Percentiles rank a stretch among this genome's conserved stretches.
phyloP scores from a whole-genome alignment of 2,329 filamentous ascomycete species.

The Fusarium sp. region DNA sequence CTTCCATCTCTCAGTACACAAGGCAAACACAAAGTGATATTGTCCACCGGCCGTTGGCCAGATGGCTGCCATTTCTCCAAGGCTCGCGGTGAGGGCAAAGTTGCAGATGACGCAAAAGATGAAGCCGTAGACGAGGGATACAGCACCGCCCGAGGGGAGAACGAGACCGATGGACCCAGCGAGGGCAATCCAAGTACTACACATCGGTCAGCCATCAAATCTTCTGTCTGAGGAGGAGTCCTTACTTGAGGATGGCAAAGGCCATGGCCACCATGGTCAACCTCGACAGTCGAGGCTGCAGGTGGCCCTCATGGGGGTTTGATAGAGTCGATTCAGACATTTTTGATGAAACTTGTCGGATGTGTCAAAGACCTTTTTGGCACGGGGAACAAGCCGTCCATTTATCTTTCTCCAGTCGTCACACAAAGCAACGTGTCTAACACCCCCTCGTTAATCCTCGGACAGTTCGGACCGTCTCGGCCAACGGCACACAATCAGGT shows the following conservation, averaged over 20 bases:
- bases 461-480: background rate
- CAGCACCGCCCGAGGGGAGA: conserved; percentile 54
- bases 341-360: background rate
- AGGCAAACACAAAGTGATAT: conserved; percentile 57
- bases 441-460: background rate
- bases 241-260: conserved; percentile 54
- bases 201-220: background rate
- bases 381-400: background rate
- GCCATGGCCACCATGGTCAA: conserved; percentile 56
- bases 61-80: conserved; percentile 57
- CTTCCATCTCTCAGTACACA: conserved; percentile 54
- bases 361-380: background rate
- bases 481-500: background rate
- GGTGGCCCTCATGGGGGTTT: conserved; percentile 35
- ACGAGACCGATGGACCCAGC: conserved; percentile 56
- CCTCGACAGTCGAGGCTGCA: conserved; percentile 51
- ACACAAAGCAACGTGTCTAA: background rate
- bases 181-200: conserved; percentile 46
- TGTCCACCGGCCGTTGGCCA: conserved; percentile 60
- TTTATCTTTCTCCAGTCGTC: background rate
- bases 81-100: conserved; percentile 53
- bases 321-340: background rate
- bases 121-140: conserved; percentile 57
- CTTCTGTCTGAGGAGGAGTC: fast-evolving
- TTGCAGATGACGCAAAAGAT: conserved; percentile 59